phyloP scores from a whole-genome alignment of 2,329 filamentous ascomycete species.

The Scolecobasidium constrictum region DNA sequence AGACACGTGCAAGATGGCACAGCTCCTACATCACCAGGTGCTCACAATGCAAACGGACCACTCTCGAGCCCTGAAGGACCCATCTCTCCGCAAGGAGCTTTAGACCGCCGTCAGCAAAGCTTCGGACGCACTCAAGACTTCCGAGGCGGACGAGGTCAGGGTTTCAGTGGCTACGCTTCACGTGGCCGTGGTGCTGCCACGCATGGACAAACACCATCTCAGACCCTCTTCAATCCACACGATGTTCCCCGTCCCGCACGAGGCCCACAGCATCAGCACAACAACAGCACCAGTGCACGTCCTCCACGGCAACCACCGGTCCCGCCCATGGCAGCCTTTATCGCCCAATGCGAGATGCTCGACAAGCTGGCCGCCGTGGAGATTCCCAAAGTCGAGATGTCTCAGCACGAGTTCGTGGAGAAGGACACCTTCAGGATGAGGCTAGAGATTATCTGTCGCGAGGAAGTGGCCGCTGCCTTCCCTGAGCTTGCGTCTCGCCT shows the following conservation, averaged over 20 bases:
- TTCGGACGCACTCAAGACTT: not conserved
- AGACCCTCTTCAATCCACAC: not conserved
- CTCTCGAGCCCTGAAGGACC: not conserved
- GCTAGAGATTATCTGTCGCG: slow-evolving; percentile 54
- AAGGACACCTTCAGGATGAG: slow-evolving; percentile 60
- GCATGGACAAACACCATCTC: not conserved
- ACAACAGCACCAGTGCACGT: not conserved
- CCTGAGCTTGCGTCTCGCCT: slow-evolving; percentile 45
- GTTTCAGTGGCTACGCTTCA: not conserved
- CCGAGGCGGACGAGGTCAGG: slow-evolving; percentile 1
- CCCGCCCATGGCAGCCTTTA: slow-evolving; percentile 10
- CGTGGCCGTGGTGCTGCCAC: not conserved
- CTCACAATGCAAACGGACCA: not conserved
- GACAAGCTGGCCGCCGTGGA: slow-evolving; percentile 33
- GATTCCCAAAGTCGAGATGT: slow-evolving; percentile 52
- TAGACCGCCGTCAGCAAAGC: not conserved
- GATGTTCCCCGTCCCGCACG: not conserved
- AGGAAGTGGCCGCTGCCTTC: slow-evolving; percentile 41
- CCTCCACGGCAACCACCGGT: not conserved
- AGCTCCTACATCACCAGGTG: not conserved
- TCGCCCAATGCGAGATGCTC: slow-evolving; percentile 28
- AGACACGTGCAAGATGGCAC: not conserved
- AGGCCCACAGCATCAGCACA: slow-evolving; percentile 1
- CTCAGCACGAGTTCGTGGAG: slow-evolving; percentile 48
- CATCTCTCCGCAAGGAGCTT: not conserved